Evolutionary conservation across 106 monocot genomes (phyloP).

Genomic region (Narthecium ossifragum): DNA sequence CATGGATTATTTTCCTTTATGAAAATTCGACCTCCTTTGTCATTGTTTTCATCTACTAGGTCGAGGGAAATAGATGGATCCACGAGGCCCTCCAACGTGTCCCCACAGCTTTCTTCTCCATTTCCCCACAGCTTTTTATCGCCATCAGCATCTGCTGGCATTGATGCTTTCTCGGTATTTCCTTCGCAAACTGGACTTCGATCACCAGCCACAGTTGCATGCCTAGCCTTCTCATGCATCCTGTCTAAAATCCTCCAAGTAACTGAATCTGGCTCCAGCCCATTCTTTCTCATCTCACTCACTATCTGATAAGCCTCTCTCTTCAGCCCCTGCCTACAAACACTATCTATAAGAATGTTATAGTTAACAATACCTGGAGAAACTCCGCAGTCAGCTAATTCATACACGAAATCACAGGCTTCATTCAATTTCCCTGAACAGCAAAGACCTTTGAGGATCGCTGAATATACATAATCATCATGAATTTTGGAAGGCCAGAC

Average conservation of each 20-base stretch:
- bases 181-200: slow-evolving; percentile 1
- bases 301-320: slow-evolving; percentile 71
- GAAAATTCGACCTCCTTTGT: neutral
- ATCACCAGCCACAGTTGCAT: neutral
- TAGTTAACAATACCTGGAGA: slow-evolving; percentile 70
- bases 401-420: slow-evolving; percentile 82
- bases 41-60: neutral
- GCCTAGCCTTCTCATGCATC: slow-evolving; percentile 33
- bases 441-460: slow-evolving; percentile 64
- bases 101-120: slow-evolving; percentile 9
- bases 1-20: neutral
- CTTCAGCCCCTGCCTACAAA: slow-evolving; percentile 53
- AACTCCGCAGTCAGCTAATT: slow-evolving; percentile 72
- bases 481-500: slow-evolving; percentile 70
- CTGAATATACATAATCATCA: slow-evolving; percentile 77
- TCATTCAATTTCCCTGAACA: slow-evolving; percentile 46
- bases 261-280: slow-evolving; percentile 59
- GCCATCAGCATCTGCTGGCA: neutral
- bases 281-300: slow-evolving; percentile 86
- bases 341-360: slow-evolving; percentile 68
- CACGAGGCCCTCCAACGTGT: slow-evolving; percentile 12
- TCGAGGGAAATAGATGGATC: slow-evolving; percentile 10
- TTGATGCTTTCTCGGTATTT: neutral
- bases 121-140: neutral
- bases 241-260: slow-evolving; percentile 83